Percentiles rank a stretch among this genome's conserved stretches.
Conservation (phyloP, 1,284 basidiomycete species). For the Malassezia brasiliensis region DNA sequence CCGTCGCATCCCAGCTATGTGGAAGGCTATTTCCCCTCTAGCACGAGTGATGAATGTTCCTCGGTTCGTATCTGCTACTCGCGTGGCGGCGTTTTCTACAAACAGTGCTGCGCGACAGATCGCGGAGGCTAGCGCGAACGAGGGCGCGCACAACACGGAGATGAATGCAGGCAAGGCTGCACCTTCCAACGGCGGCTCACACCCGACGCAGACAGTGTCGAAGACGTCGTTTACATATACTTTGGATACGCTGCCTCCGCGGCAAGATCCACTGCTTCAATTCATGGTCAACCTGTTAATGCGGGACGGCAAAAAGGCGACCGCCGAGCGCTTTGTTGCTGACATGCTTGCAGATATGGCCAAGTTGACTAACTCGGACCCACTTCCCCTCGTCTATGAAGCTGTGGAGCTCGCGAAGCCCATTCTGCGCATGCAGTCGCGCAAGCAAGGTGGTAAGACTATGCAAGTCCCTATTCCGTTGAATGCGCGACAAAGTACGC, state of each 20-base stretch:
- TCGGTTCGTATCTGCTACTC: too few species aligned
- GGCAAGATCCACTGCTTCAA: slow-evolving; percentile 42
- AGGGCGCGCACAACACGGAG: not conserved
- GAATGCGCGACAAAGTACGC: slow-evolving; percentile 38
- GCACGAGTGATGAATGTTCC: too few species aligned
- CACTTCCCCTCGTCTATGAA: slow-evolving; percentile 44
- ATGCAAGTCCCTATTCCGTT: slow-evolving; percentile 48
- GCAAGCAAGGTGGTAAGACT: slow-evolving; percentile 48
- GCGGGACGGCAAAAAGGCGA: slow-evolving; percentile 49
- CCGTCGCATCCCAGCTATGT: too few species aligned
- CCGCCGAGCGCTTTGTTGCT: slow-evolving; percentile 41
- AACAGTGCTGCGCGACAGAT: too few species aligned
- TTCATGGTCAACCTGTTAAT: slow-evolving; percentile 48
- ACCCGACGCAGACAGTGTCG: too few species aligned
- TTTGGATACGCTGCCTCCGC: slow-evolving; percentile 22
- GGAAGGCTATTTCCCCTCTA: too few species aligned
- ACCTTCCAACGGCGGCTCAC: too few species aligned
- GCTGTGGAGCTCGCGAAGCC: slow-evolving; percentile 47
- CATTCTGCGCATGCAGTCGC: slow-evolving; percentile 44
- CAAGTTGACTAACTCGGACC: slow-evolving; percentile 40
- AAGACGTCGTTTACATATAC: slow-evolving; percentile 21
- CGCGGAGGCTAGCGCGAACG: too few species aligned
- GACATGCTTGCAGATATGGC: slow-evolving; percentile 40
- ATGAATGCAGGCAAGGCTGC: not conserved
- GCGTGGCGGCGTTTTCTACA: too few species aligned